A percentile compares a stretch with the other conserved stretches of the same genome.
Conservation (phyloP, 1,284 basidiomycete species). For the Ustilago loliicola region DNA sequence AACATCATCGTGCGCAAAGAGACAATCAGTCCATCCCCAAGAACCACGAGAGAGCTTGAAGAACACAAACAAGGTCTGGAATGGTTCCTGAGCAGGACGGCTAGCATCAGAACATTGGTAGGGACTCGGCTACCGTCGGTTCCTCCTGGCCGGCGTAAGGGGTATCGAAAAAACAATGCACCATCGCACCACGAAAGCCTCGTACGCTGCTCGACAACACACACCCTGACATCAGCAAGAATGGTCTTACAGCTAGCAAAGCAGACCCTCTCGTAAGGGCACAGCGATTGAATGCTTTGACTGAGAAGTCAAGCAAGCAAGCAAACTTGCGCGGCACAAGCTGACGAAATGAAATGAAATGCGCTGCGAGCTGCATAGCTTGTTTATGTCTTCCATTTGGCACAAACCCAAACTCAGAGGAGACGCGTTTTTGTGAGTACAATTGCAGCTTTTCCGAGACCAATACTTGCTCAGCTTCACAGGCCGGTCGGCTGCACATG, state of each 20-base stretch:
- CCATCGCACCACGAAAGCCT: too few relatives aligned
- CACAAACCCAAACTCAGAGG: neutral
- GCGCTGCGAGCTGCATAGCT: slow-evolving; percentile 43
- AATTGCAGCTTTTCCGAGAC: slow-evolving; percentile 22
- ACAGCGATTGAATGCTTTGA: too few relatives aligned
- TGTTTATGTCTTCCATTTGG: slow-evolving; percentile 8
- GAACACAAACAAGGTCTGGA: slow-evolving; percentile 1
- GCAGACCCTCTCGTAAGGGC: too few relatives aligned
- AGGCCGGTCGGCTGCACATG: slow-evolving; percentile 28
- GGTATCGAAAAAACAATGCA: too few relatives aligned
- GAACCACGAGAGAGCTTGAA: neutral
- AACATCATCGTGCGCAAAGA: slow-evolving; percentile 33
- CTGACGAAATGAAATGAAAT: neutral
- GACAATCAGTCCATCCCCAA: neutral
- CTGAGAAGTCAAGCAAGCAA: too few relatives aligned
- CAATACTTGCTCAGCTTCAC: slow-evolving; percentile 27
- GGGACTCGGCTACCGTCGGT: too few relatives aligned
- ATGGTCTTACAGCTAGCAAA: too few relatives aligned
- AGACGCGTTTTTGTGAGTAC: neutral
- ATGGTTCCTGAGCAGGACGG: slow-evolving; percentile 1
- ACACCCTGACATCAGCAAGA: too few relatives aligned
- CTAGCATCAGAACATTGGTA: too few relatives aligned
- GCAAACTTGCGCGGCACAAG: neutral
- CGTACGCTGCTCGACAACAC: too few relatives aligned
- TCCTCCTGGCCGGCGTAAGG: too few relatives aligned